These are phyloP conservation scores for Diutina rugosa DNA, from an alignment of 1,139 yeast species.

Conservation along the genomic window DNA sequence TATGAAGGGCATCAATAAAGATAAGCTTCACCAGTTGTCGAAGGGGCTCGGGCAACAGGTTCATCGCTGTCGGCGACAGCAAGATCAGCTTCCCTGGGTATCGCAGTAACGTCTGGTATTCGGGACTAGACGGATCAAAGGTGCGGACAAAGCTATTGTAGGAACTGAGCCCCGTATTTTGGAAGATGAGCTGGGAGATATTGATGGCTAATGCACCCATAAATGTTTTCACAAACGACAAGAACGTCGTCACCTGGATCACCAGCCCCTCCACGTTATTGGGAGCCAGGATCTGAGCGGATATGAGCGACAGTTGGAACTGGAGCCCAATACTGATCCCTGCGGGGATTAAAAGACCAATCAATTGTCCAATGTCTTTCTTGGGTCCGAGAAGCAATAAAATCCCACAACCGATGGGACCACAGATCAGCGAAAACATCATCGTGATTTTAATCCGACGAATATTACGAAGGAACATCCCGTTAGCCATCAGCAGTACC, in stretches of 20 bases:
- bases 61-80: conserved; percentile 17
- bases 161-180: conserved; percentile 7
- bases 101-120: not conserved
- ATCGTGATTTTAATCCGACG: conserved; percentile 36
- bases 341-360: conserved; percentile 40
- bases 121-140: not conserved
- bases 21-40: conserved; percentile 14
- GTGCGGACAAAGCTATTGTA: not conserved
- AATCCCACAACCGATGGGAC: conserved; percentile 42
- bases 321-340: conserved; percentile 45
- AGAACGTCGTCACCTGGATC: conserved; percentile 34
- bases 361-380: conserved; percentile 22
- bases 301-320: conserved; percentile 38
- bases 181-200: conserved; percentile 34
- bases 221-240: conserved; percentile 31
- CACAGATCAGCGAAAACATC: conserved; percentile 27
- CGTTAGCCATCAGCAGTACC: conserved; percentile 31
- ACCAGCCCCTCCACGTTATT: conserved; percentile 33
- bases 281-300: conserved; percentile 46
- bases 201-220: conserved; percentile 39
- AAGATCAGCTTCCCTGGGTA: conserved; percentile 12
- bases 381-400: conserved; percentile 24
- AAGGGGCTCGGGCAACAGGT: conserved; percentile 13
- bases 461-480: conserved; percentile 31
- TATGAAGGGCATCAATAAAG: conserved; percentile 24